Base-by-base conservation (phyloP, 768 basidiomycete genomes). In the Sporobolomyces roseus region DNA sequence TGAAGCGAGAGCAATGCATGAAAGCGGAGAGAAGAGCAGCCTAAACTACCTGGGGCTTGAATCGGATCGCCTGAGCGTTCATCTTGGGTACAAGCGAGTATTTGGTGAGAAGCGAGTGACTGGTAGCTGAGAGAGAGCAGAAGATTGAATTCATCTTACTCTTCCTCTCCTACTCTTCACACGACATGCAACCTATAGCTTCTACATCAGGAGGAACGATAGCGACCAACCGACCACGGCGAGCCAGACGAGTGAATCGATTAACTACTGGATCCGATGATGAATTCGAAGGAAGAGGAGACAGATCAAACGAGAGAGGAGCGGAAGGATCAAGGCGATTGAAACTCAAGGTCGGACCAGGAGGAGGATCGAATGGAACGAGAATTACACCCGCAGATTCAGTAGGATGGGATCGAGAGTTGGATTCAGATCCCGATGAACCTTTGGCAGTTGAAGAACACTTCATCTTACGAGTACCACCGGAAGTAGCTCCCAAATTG, bases 381-480 rank as follows among this genome's bases (percentile, higher is more conserved):
- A n/a, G n/a, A n/a, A n/a, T n/a, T n/a, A n/a, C n/a, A n/a, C 68
- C 68, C 23, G 43, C 36, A 10, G 68, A 69, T 51, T 38, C 62
- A 33, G 68, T 88, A 87, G 94, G 94, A 17, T 97, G 93, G 78
- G 93, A 97, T 80, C 83, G 93, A 49, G 94, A 97, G 77, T 81
- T 97, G 60, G 94, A 98, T 78, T 93, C 90, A 56, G 91, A 97
- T 75, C 91, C 93, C 52, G 93, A 96, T 65, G 82, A 83, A 65
- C 93, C 96, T 65, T 79, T 98, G 65, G 87, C 87, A 21, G 96
- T 98, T 74, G 96, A 99, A 79, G 96, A 99, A 79, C 93, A 97
- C 75, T 98, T 98, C 76, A 87, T 99, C 62, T 81, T 99, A 36
- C 80, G 93, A 33, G 85, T 98, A 83, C 91, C 90, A 0, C 73